phyloP scores from a whole-genome alignment of 257 asterid genomes.

The Solanum lycopersicoides region DNA sequence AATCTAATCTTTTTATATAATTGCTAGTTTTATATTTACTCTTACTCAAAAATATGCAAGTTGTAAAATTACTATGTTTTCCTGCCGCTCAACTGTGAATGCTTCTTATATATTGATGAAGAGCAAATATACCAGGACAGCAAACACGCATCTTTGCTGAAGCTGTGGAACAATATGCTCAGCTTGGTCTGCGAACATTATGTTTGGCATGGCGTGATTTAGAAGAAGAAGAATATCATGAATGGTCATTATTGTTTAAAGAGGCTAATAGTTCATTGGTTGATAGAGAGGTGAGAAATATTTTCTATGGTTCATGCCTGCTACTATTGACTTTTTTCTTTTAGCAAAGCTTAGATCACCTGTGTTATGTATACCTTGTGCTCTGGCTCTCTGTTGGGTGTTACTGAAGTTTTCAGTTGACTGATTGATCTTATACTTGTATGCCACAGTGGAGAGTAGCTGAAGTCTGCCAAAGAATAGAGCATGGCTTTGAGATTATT shows the following conservation, averaged over 20 bases:
- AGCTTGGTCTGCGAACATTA: slow-evolving; percentile 87
- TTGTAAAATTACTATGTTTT: not conserved
- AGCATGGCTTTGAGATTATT: slow-evolving; percentile 76
- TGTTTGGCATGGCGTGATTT: slow-evolving; percentile 96
- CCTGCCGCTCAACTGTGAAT: not conserved
- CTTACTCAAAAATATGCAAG: not conserved
- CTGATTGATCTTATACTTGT: not conserved
- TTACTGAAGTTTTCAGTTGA: not conserved
- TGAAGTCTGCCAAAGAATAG: slow-evolving; percentile 93
- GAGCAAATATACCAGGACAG: slow-evolving; percentile 59
- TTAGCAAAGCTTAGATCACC: not conserved
- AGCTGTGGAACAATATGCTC: slow-evolving; percentile 94
- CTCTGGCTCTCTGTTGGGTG: not conserved
- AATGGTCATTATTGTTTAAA: slow-evolving; percentile 86
- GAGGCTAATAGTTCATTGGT: slow-evolving; percentile 91
- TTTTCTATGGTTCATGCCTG: not conserved
- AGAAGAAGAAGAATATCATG: slow-evolving; percentile 69
- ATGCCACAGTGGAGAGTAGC: slow-evolving; percentile 82
- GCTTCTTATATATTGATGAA: not conserved
- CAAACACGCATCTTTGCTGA: slow-evolving; percentile 63
- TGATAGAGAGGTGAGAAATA: slow-evolving; percentile 77
- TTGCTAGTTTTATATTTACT: not conserved
- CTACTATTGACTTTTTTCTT: not conserved
- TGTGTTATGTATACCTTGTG: not conserved
- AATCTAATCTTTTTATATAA: not conserved